These are phyloP conservation scores for Leucocoprinus sp. DNA, from an alignment of 768 basidiomycete species.

Conservation along the genomic window DNA sequence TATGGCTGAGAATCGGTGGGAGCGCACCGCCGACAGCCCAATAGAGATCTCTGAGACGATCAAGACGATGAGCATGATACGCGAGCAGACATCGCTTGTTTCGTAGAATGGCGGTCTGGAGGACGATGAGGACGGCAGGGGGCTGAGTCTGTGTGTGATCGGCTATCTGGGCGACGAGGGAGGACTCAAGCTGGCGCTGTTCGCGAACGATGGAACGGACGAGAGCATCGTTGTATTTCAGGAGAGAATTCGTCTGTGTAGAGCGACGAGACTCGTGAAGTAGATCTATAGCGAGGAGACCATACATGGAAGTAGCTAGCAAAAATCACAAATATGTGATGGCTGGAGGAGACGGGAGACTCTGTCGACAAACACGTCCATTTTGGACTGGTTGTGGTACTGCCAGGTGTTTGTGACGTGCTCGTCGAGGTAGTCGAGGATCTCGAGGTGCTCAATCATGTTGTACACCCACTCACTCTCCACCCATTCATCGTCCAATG, in stretches of 20 bases:
- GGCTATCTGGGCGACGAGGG: conserved; percentile 30
- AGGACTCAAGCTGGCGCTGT: conserved; percentile 78
- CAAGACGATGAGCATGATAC: conserved; percentile 82
- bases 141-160: conserved; percentile 33
- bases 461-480: conserved; percentile 12
- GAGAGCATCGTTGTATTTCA: conserved; percentile 88
- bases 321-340: too few relatives aligned
- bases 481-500: conserved; percentile 10
- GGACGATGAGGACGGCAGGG: conserved; percentile 67
- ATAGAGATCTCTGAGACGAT: conserved; percentile 79
- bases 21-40: conserved; percentile 86
- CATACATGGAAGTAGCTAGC: too few relatives aligned
- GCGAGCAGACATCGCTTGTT: conserved; percentile 96
- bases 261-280: conserved; percentile 83
- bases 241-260: conserved; percentile 69
- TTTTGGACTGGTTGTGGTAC: conserved; percentile 9
- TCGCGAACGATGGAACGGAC: conserved; percentile 85
- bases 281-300: conserved; percentile 84
- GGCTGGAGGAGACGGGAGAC: not conserved
- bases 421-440: conserved; percentile 10
- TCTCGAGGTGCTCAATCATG: conserved; percentile 9
- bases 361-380: conserved; percentile 10
- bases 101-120: conserved; percentile 81
- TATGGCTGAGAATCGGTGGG: conserved; percentile 66
- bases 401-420: conserved; percentile 10